Evolutionary conservation across 2,329 filamentous ascomycete genomes (phyloP), one percentile per base, ranked within the genome.

Genomic region (Tolypocladium pustulatum): DNA sequence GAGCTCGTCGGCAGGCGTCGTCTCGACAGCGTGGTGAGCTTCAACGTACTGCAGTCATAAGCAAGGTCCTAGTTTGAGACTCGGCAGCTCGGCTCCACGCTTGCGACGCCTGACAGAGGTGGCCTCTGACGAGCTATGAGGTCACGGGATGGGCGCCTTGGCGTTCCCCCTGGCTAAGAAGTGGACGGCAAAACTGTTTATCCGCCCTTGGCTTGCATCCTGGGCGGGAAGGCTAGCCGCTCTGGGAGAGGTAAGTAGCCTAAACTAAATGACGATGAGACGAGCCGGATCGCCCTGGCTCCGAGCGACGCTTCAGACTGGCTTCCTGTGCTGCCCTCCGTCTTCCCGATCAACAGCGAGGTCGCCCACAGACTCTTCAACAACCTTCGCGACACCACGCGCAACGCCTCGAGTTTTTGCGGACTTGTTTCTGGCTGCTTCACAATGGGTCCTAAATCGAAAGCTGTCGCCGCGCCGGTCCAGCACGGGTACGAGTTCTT

Each of bases 401-500:
- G 17, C 27, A 17, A 32, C 46, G 8, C 27, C n/a, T 9, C 43
- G 25, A 30, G 8, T 17, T 15, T 7, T 6, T 8, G 46, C 27
- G 2, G 25, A 51, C 46, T 20, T 20, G 12, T 38, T 4, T 15
- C 8, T 10, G 25, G 34, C 49, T 38, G 52, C 56, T 54, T 40
- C 55, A 40, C 61, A 64, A 75, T 76, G 74, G 65, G 69, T 7
- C 57, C 61, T 56, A 70, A 70, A 56, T 49, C 66, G 15, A 73
- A 71, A 58, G 58, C 67, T 53, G 63, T 63, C 7, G 59, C 62
- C 13, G 63, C 65, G 46, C 58, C 61, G 57, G 66, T 69, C 61
- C 63, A 67, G 55, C 78, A 78, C 59, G 76, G 75, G 62, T 82
- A 81, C 64, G 78, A 81, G 60, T 81, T 82, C 65, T 72, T 75